A percentile compares a stretch with the other conserved stretches of the same genome.
These are phyloP conservation scores for Leccinum variicolor DNA, from an alignment of 768 basidiomycete genomes.

Conservation along the genomic window DNA sequence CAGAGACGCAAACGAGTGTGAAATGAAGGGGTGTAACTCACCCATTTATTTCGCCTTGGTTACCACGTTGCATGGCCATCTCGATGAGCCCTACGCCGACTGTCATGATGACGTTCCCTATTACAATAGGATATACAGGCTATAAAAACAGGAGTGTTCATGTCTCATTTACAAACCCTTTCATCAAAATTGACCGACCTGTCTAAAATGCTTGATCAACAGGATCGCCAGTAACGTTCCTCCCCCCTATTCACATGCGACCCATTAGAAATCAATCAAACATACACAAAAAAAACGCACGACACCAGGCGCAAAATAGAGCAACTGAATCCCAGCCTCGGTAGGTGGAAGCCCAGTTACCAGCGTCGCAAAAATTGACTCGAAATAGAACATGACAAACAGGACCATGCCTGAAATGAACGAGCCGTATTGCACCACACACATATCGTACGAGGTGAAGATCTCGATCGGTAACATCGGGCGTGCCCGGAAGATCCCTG, in stretches of 20 bases:
- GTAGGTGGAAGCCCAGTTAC: slow-evolving; percentile 40
- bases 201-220: slow-evolving; percentile 34
- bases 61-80: slow-evolving; percentile 38
- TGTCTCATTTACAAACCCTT: background rate
- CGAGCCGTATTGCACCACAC: slow-evolving; percentile 35
- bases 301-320: slow-evolving; percentile 51
- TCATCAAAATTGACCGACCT: slow-evolving; percentile 25
- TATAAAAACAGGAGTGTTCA: slow-evolving; percentile 12
- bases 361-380: slow-evolving; percentile 49
- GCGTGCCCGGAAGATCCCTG: slow-evolving; percentile 27
- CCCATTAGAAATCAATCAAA: background rate
- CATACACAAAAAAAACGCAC: slow-evolving; percentile 24
- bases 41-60: slow-evolving; percentile 36
- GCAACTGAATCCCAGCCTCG: slow-evolving; percentile 43
- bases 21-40: slow-evolving; percentile 8
- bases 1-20: background rate
- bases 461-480: slow-evolving; percentile 48
- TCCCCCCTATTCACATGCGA: slow-evolving; percentile 29
- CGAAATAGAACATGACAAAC: slow-evolving; percentile 53
- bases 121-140: slow-evolving; percentile 41
- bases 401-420: slow-evolving; percentile 46
- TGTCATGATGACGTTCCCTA: slow-evolving; percentile 36
- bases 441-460: slow-evolving; percentile 42
- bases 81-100: slow-evolving; percentile 43
- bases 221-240: slow-evolving; percentile 35